These are phyloP conservation scores for Inga laurina DNA, from an alignment of 306 rosid species.

Conservation along the genomic window DNA sequence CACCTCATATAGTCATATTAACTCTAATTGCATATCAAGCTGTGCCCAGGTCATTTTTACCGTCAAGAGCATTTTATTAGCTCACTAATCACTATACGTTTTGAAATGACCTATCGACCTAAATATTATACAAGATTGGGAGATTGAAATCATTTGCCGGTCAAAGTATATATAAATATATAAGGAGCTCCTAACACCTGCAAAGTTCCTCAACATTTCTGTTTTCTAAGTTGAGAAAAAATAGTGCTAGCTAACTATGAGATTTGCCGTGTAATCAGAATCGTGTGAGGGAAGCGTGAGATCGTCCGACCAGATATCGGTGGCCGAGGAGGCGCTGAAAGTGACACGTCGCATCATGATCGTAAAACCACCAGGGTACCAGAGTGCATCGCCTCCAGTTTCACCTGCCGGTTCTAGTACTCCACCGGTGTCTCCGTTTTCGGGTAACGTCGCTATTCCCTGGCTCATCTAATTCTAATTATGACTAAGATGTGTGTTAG, in stretches of 20 bases:
- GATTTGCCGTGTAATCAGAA: conserved; percentile 37
- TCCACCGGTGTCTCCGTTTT: conserved; percentile 80
- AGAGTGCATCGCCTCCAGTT: conserved; percentile 61
- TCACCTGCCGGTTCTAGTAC: conserved; percentile 82
- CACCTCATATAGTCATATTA: background rate
- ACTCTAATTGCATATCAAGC: conserved; percentile 17
- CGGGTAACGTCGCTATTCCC: conserved; percentile 53
- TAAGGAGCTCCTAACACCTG: background rate
- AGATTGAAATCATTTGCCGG: background rate
- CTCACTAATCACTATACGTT: background rate
- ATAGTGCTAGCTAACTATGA: background rate
- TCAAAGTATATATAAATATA: background rate
- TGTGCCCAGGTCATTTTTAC: background rate
- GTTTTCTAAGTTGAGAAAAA: background rate
- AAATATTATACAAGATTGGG: background rate
- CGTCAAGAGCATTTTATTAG: conserved; percentile 2
- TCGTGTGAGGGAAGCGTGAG: conserved; percentile 49
- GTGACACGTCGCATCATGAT: conserved; percentile 90
- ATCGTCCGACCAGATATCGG: conserved; percentile 49
- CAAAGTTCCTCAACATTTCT: background rate
- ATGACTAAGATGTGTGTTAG: conserved; percentile 1
- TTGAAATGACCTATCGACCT: background rate
- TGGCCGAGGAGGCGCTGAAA: conserved; percentile 42
- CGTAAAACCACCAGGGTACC: conserved; percentile 74
- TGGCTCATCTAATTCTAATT: background rate